Base-by-base conservation (phyloP, 2,329 filamentous ascomycete genomes). In the Delphinella strobiligena region DNA sequence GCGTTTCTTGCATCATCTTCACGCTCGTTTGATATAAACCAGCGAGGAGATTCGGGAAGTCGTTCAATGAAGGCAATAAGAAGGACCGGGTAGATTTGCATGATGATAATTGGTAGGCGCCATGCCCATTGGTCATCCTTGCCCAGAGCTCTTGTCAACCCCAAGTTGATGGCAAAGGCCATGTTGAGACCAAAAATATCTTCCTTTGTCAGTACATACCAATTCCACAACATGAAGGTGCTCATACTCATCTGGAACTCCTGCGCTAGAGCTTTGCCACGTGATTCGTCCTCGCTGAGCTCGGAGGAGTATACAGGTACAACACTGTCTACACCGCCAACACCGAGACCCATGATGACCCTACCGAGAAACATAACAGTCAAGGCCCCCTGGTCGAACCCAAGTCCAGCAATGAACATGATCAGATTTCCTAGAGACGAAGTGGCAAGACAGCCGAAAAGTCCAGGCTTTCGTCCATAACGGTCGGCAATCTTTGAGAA, bases 181-280 rank as follows among this genome's bases (percentile, higher is more conserved):
- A 75, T 68, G 43, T 76, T 64, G 2, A 80, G 54, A 0, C 75
- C 73, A 41, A 77, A 72, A 45, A 79, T 78, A 47, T 80, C n/a
- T n/a, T n/a, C n/a, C n/a, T n/a, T n/a, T n/a, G n/a, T n/a, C n/a
- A n/a, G n/a, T n/a, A n/a, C n/a, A n/a, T n/a, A n/a, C n/a, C n/a
- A n/a, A n/a, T n/a, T n/a, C n/a, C n/a, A n/a, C n/a, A n/a, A n/a
- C n/a, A n/a, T n/a, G n/a, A n/a, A n/a, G n/a, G n/a, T n/a, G n/a
- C n/a, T n/a, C n/a, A n/a, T n/a, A n/a, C n/a, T 80, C 53, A 68
- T 70, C 51, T 78, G 74, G 49, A 79, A 79, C 48, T 78, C 74
- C 49, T 79, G 71, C 1, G 73, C 73, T 32, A 79, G 54, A 1
- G 74, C 72, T 47, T 68, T 69, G 4, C 75, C 74, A 33, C 74